A percentile compares a stretch with the other conserved stretches of the same genome.
Evolutionary conservation across 2,329 filamentous ascomycete genomes (phyloP).

Genomic region (Ophiosphaerella korrae): DNA sequence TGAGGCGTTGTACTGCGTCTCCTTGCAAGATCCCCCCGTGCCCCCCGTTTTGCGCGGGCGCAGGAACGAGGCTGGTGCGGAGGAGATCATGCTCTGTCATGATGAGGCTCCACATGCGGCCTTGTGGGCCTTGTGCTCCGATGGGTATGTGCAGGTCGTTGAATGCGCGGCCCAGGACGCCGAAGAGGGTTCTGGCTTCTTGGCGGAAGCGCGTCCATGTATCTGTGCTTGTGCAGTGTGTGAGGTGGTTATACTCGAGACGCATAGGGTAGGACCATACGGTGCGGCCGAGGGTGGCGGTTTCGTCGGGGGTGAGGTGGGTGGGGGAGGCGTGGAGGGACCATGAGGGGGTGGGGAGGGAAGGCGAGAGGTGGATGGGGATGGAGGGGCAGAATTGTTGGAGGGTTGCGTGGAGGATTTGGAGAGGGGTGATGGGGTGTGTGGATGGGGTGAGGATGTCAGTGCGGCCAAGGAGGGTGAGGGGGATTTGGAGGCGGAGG

Average conservation of each 20-base stretch:
- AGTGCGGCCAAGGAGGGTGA: slow-evolving; percentile 11
- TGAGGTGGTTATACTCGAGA: background rate
- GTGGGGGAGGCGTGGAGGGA: slow-evolving; percentile 4
- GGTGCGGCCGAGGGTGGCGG: background rate
- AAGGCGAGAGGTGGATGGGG: background rate
- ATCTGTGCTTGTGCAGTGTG: background rate
- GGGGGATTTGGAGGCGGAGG: slow-evolving; percentile 9
- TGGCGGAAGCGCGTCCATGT: background rate
- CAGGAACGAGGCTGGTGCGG: background rate
- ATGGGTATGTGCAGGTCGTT: background rate
- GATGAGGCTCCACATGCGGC: background rate
- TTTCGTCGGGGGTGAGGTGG: slow-evolving; percentile 2
- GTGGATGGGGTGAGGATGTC: background rate
- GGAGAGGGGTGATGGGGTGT: background rate
- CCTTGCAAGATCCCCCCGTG: background rate
- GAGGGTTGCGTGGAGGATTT: background rate
- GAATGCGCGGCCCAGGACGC: background rate
- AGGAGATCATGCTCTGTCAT: background rate
- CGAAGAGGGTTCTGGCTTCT: background rate
- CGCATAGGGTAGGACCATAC: slow-evolving; percentile 4
- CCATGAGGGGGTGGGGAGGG: background rate
- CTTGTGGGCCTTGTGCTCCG: background rate
- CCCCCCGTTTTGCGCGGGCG: background rate
- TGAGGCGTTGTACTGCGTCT: background rate
- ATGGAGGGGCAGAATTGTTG: background rate